A percentile compares a stretch with the other conserved stretches of the same genome.
These are phyloP conservation scores for Fusarium staphyleae DNA, from an alignment of 2,329 filamentous ascomycete genomes.

Conservation along the genomic window DNA sequence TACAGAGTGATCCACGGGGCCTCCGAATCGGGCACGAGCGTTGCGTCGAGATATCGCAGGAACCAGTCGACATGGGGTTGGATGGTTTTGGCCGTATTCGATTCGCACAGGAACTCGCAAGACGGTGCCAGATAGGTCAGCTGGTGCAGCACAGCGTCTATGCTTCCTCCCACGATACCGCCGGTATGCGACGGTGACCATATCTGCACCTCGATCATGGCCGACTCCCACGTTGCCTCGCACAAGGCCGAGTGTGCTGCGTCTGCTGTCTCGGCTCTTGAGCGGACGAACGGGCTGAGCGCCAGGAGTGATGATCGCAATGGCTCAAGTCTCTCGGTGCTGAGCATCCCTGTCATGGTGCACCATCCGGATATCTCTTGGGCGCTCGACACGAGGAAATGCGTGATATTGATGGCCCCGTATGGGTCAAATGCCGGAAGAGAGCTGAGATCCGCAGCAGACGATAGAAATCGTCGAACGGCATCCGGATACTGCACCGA, in stretches of 20 bases:
- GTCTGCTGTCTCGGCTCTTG: constrained; percentile 13
- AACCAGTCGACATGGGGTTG: constrained; percentile 51
- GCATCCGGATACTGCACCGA: constrained; percentile 15
- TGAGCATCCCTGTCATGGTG: constrained; percentile 51
- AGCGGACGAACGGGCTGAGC: constrained; percentile 32
- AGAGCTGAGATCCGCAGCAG: constrained; percentile 33
- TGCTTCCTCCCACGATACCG: constrained; percentile 47
- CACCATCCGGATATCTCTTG: constrained; percentile 53
- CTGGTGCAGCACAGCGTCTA: constrained; percentile 47
- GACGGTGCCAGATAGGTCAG: constrained; percentile 43
- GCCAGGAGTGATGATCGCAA: constrained; percentile 47
- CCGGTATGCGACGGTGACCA: constrained; percentile 52
- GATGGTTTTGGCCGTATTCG: constrained; percentile 41
- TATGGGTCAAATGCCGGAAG: constrained; percentile 50
- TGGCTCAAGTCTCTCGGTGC: constrained; percentile 48
- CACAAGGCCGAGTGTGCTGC: constrained; percentile 31
- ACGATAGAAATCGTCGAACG: constrained; percentile 45
- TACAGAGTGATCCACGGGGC: constrained; percentile 51
- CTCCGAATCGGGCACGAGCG: constrained; percentile 38
- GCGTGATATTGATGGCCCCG: constrained; percentile 51
- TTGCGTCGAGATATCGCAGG: constrained; percentile 45
- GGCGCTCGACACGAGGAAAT: constrained; percentile 51
- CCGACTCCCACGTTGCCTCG: constrained; percentile 51
- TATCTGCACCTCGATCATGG: constrained; percentile 52
- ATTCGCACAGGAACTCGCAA: constrained; percentile 44